phyloP scores from a whole-genome alignment of 306 rosid genomes.

The Dalbergia oliveri region DNA sequence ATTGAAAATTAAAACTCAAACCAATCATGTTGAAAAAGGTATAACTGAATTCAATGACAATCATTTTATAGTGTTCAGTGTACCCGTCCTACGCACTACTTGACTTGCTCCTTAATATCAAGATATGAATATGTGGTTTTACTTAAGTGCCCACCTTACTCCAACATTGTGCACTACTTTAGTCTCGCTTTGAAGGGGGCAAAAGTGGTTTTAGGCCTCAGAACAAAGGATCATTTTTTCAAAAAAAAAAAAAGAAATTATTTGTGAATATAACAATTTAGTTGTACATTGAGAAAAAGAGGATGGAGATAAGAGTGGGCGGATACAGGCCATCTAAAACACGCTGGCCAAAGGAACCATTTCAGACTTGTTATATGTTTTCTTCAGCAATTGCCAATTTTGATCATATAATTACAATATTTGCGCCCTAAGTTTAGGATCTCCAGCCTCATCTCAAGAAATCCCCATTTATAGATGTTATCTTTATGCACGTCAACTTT shows the following conservation, averaged over 20 bases:
- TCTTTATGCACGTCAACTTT: background rate
- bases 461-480: background rate
- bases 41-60: background rate
- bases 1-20: too few species aligned
- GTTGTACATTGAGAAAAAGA: background rate
- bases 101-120: background rate
- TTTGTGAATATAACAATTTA: background rate
- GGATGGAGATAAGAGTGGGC: background rate
- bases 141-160: background rate
- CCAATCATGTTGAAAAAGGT: too few species aligned
- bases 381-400: background rate
- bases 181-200: background rate
- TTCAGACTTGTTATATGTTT: background rate
- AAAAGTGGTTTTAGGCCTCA: background rate
- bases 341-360: background rate
- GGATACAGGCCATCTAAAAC: background rate
- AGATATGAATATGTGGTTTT: background rate
- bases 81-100: background rate
- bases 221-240: background rate
- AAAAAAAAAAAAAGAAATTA: background rate
- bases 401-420: background rate
- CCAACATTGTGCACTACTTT: conserved; percentile 1
- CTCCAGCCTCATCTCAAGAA: conserved; percentile 27
- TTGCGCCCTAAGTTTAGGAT: conserved; percentile 40
- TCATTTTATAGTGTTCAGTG: conserved; percentile 1